Base-by-base conservation (phyloP, 2,329 filamentous ascomycete species). In the Plectosphaerella sp. region DNA sequence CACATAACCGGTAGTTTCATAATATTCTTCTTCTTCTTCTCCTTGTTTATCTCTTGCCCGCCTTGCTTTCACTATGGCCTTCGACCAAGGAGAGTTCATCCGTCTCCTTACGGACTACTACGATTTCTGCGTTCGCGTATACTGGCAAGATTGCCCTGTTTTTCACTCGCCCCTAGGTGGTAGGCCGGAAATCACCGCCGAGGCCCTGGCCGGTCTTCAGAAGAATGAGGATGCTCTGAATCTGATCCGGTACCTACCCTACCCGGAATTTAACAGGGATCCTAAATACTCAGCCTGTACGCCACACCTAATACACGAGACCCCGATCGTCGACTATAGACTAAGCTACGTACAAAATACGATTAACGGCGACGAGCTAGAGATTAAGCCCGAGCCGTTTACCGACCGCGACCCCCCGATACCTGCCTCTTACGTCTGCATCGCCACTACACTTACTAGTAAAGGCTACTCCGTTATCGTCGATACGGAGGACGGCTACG, bases 71-170 rank as follows among this genome's bases (percentile, higher is more conserved):
- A n/a, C n/a, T 9, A 51, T 54, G 47, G 12, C 16, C 24, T 54
- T 42, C n/a, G 25, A 54, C 22, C 14, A 43, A 48, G 43, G 50
- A 4, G 52, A 56, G 15, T 54, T 59, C 49, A 51, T 57, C 42
- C 52, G 54, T 48, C 55, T 54, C n/a, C 43, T 59, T 22, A 56
- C 54, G 33, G 57, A 56, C 52, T 57, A 57, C 47, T 58, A 54
- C 52, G 48, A 57, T 16, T 58, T 58, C 36, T 56, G 53, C 22
- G 45, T 46, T 41, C 57, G 55, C 42, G 33, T 48, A 22, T 60
- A 55, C 50, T 58, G 57, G 55, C 28, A 52, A 14, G 9, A 16
- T 16, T 22, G 36, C 18, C 52, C 50, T 37, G 43, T 51, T n/a
- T 45, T 4, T 42, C 48, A 49, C 15, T 22, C 48, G 8, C 53